phyloP scores from a whole-genome alignment of 1,284 basidiomycete species.

The Tilletia walkeri region DNA sequence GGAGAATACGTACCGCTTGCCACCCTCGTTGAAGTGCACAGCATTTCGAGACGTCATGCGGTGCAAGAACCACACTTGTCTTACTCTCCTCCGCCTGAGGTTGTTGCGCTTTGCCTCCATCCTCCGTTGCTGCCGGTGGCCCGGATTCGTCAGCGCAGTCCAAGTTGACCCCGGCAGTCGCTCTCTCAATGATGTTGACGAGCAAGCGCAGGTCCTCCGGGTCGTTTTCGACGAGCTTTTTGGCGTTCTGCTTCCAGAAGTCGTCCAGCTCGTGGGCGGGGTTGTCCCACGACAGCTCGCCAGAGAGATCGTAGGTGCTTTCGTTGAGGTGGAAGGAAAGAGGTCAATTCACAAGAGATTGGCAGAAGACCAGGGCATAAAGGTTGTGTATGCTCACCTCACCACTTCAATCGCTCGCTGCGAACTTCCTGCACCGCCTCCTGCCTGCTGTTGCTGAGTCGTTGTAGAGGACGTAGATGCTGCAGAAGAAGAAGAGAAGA shows the following conservation, averaged over 20 bases:
- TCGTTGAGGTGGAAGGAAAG: neutral
- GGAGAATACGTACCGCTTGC: constrained; percentile 29
- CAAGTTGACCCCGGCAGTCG: neutral
- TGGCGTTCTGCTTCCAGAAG: constrained; percentile 95
- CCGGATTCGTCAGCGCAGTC: too few species aligned
- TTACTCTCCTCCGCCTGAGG: constrained; percentile 27
- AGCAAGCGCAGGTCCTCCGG: constrained; percentile 87
- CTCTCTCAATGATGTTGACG: constrained; percentile 61
- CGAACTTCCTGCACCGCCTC: constrained; percentile 80
- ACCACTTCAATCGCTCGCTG: constrained; percentile 77
- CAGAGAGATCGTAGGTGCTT: constrained; percentile 62
- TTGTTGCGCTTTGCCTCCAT: neutral
- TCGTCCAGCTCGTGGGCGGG: constrained; percentile 93
- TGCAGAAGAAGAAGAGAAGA: neutral
- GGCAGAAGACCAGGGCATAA: constrained; percentile 11
- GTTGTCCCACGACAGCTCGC: constrained; percentile 81
- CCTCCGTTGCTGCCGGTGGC: neutral
- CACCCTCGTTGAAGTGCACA: constrained; percentile 45
- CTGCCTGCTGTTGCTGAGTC: neutral
- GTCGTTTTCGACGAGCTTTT: constrained; percentile 82
- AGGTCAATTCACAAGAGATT: constrained; percentile 10
- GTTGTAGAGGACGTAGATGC: neutral
- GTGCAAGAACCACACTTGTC: constrained; percentile 44
- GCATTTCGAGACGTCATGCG: constrained; percentile 48
- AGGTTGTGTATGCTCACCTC: constrained; percentile 64